A percentile compares a stretch with the other conserved stretches of the same genome.
These are phyloP conservation scores for Paraphysoderma sedebokerense DNA, from an alignment of 371 early-diverging fungal species.

Conservation along the genomic window DNA sequence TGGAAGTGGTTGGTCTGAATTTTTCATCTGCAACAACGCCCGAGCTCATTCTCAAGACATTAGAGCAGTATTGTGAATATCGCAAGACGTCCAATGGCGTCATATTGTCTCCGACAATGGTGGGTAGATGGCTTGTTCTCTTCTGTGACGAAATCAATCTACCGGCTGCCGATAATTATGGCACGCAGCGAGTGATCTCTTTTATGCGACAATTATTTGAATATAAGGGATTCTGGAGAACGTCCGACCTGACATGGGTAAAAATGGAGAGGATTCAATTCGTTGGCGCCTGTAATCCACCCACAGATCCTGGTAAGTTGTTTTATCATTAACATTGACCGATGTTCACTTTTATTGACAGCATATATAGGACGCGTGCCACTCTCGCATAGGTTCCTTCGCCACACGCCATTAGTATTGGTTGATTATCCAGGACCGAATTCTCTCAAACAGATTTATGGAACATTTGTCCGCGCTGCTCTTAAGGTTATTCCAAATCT, in stretches of 20 bases:
- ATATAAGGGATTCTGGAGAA: slow-evolving; percentile 91
- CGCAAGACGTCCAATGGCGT: slow-evolving; percentile 87
- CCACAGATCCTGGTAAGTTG: slow-evolving; percentile 96
- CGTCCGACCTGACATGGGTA: slow-evolving; percentile 82
- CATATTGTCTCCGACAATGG: slow-evolving; percentile 61
- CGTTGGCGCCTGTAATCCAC: slow-evolving; percentile 98
- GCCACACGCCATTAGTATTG: slow-evolving; percentile 91
- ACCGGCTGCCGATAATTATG: slow-evolving; percentile 89
- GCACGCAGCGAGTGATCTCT: slow-evolving; percentile 93
- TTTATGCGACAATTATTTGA: slow-evolving; percentile 91
- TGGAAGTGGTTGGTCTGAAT: slow-evolving; percentile 95
- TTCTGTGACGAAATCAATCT: slow-evolving; percentile 99
- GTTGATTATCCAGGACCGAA: slow-evolving; percentile 94
- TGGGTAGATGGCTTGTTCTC: slow-evolving; percentile 89
- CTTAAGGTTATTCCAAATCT: slow-evolving; percentile 86
- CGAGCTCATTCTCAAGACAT: slow-evolving; percentile 84
- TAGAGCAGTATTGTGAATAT: slow-evolving; percentile 96
- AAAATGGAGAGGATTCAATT: slow-evolving; percentile 89
- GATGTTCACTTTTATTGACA: too few species aligned
- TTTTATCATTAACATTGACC: too few species aligned
- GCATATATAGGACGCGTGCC: slow-evolving; percentile 97
- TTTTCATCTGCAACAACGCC: slow-evolving; percentile 95
- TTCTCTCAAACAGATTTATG: slow-evolving; percentile 89
- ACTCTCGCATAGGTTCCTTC: slow-evolving; percentile 84
- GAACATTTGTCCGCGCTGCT: slow-evolving; percentile 80